These are phyloP conservation scores for Steccherinum ochraceum DNA, from an alignment of 768 basidiomycete species.

Conservation along the genomic window DNA sequence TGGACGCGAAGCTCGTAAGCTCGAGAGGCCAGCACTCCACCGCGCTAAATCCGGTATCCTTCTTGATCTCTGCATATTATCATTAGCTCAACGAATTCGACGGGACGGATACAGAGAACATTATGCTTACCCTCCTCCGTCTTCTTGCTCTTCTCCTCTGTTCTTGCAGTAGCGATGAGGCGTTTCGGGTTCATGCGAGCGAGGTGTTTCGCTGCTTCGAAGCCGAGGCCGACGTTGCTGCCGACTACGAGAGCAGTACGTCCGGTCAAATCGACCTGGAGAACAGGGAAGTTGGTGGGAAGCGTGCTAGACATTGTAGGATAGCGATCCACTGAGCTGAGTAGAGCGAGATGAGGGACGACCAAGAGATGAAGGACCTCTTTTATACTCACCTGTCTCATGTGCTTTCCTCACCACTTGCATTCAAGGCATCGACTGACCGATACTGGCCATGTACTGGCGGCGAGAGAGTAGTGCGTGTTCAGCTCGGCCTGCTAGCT, in stretches of 20 bases:
- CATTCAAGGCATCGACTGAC: too few relatives aligned
- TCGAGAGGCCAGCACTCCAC: slow-evolving; percentile 19
- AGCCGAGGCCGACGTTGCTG: slow-evolving; percentile 46
- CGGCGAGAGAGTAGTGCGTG: too few relatives aligned
- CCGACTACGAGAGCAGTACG: slow-evolving; percentile 46
- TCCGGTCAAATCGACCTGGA: slow-evolving; percentile 30
- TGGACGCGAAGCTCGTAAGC: slow-evolving; percentile 17
- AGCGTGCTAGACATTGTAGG: too few relatives aligned
- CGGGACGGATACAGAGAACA: neutral
- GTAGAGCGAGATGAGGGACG: too few relatives aligned
- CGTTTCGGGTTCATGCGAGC: slow-evolving; percentile 35
- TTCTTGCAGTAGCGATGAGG: slow-evolving; percentile 35
- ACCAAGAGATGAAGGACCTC: too few relatives aligned
- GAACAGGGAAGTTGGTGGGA: too few relatives aligned
- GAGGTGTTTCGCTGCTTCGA: slow-evolving; percentile 40
- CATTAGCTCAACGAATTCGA: slow-evolving; percentile 11
- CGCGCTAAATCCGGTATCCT: slow-evolving; percentile 4
- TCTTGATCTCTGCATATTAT: slow-evolving; percentile 15
- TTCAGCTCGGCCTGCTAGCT: too few relatives aligned
- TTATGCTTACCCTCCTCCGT: slow-evolving; percentile 29
- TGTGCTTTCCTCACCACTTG: too few relatives aligned
- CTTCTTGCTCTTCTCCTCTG: slow-evolving; percentile 25
- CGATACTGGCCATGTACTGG: too few relatives aligned
- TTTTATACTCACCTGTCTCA: too few relatives aligned
- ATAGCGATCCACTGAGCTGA: too few relatives aligned